Percentiles rank a stretch among this genome's conserved stretches.
phyloP scores from a whole-genome alignment of 2,329 filamentous ascomycete species.

The Cadophora sp. region DNA sequence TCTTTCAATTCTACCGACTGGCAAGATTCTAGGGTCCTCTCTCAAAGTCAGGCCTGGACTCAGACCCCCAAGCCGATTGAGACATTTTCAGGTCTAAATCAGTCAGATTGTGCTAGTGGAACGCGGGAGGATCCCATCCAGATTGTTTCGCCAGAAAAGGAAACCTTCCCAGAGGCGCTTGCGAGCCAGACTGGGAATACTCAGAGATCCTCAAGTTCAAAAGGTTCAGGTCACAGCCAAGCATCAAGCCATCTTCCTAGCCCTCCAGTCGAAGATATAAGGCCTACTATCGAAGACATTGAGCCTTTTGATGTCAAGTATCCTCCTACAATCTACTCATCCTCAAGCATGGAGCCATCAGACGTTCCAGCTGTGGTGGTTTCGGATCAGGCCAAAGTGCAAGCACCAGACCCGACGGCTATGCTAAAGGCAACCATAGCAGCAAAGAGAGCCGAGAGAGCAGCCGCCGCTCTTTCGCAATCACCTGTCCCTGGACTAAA shows the following conservation, averaged over 20 bases:
- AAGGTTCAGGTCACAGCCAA: conserved; percentile 14
- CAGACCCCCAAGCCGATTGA: neutral
- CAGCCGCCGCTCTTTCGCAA: neutral
- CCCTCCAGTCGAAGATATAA: conserved; percentile 19
- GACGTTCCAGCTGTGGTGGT: neutral
- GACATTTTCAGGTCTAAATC: neutral
- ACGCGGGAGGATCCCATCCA: neutral
- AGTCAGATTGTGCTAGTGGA: neutral
- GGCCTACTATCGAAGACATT: neutral
- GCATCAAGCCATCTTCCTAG: conserved; percentile 22
- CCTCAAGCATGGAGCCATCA: conserved; percentile 3
- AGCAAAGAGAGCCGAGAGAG: conserved; percentile 4
- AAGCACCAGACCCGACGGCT: neutral
- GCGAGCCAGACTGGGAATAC: neutral
- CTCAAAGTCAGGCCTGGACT: neutral
- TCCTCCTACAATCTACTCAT: neutral
- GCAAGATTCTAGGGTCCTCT: neutral
- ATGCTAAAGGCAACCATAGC: conserved; percentile 2
- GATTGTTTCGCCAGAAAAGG: neutral
- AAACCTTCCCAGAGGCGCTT: neutral
- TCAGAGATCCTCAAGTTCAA: neutral
- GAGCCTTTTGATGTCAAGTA: neutral
- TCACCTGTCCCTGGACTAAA: neutral
- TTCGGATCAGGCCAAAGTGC: neutral
- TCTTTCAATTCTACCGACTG: neutral